phyloP scores from a whole-genome alignment of 2,329 filamentous ascomycete species.

The Nemania sp. region DNA sequence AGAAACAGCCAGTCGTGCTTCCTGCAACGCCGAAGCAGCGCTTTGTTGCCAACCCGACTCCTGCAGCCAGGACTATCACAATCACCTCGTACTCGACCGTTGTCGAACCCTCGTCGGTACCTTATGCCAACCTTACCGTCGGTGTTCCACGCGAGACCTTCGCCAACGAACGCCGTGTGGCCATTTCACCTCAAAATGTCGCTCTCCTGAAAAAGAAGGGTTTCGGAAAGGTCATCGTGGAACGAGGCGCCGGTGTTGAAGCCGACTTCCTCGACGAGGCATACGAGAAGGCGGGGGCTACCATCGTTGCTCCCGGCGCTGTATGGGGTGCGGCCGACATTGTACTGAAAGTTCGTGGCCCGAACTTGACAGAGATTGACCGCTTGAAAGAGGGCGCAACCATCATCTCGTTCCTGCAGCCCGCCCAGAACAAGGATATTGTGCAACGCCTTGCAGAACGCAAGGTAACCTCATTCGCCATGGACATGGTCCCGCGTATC shows the following conservation, averaged over 20 bases:
- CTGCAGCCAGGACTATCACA: constrained; percentile 31
- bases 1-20: constrained; percentile 38
- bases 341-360: constrained; percentile 81
- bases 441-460: constrained; percentile 73
- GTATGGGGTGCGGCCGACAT: constrained; percentile 79
- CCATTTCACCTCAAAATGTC: constrained; percentile 83
- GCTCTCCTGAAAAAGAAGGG: constrained; percentile 83
- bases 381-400: constrained; percentile 71
- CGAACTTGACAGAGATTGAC: constrained; percentile 71
- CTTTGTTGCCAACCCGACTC: constrained; percentile 27
- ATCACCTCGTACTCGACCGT: constrained; percentile 40
- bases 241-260: constrained; percentile 76
- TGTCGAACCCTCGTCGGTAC: constrained; percentile 52
- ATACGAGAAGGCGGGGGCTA: constrained; percentile 79
- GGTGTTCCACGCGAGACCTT: constrained; percentile 82
- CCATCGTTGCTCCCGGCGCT: constrained; percentile 68
- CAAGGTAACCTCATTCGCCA: constrained; percentile 79
- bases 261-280: constrained; percentile 79
- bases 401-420: constrained; percentile 82
- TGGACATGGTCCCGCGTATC: constrained; percentile 92
- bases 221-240: constrained; percentile 75
- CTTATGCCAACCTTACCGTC: constrained; percentile 74
- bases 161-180: constrained; percentile 78
- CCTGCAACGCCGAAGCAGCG: constrained; percentile 35
- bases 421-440: constrained; percentile 75